These are phyloP conservation scores for Rhizophagus clarus DNA, from an alignment of 192 early-diverging fungal species.

Conservation along the genomic window DNA sequence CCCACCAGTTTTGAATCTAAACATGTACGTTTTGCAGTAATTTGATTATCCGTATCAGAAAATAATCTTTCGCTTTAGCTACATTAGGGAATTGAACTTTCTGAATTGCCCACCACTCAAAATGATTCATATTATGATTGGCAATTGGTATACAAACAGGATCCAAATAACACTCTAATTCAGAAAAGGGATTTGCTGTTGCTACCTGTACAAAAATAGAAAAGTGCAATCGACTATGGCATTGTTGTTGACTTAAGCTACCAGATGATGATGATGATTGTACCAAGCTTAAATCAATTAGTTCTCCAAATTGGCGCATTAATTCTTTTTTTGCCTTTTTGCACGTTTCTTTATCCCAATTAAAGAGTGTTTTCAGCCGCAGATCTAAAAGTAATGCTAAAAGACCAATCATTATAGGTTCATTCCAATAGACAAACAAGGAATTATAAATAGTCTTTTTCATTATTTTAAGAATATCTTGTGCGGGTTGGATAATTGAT, in stretches of 20 bases:
- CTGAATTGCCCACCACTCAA: not conserved
- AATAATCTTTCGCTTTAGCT: not conserved
- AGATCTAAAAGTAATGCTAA: conserved; percentile 7
- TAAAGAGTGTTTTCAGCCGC: not conserved
- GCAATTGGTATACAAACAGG: too few relatives aligned
- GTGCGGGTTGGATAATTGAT: not conserved
- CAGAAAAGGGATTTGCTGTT: too few relatives aligned
- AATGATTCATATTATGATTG: too few relatives aligned
- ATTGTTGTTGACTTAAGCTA: too few relatives aligned
- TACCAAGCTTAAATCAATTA: not conserved
- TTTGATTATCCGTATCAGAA: not conserved
- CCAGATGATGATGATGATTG: not conserved
- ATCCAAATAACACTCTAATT: too few relatives aligned
- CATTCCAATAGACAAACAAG: not conserved
- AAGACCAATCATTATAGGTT: conserved; percentile 1
- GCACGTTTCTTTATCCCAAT: not conserved
- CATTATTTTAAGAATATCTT: not conserved
- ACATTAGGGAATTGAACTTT: too few relatives aligned
- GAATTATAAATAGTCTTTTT: not conserved
- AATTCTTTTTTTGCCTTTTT: not conserved
- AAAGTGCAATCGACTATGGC: too few relatives aligned
- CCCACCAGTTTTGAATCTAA: conserved; percentile 1
- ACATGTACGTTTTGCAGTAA: conserved; percentile 5
- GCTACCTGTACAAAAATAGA: too few relatives aligned
- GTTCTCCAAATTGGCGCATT: not conserved